A percentile compares a stretch with the other conserved stretches of the same genome.
These are phyloP conservation scores for Talaromyces albobiverticillius DNA, from an alignment of 2,329 filamentous ascomycete genomes.

Conservation along the genomic window DNA sequence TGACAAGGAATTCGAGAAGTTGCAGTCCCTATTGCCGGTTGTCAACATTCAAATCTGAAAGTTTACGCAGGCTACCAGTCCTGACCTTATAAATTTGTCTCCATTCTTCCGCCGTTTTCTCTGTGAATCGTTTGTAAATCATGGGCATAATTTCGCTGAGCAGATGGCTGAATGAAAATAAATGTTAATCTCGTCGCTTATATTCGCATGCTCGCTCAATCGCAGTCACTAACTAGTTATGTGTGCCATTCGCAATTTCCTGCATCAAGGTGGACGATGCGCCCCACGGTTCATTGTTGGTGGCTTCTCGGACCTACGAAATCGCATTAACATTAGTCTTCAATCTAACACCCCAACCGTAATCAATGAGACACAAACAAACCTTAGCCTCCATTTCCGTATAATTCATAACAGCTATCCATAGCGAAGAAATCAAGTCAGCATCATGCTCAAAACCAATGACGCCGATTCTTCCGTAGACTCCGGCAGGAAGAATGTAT, in stretches of 20 bases:
- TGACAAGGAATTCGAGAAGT: constrained; percentile 93
- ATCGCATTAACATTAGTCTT: constrained; percentile 12
- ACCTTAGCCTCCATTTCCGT: constrained; percentile 83
- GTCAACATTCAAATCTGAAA: not conserved
- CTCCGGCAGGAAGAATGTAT: not conserved
- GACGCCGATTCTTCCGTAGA: too few species aligned
- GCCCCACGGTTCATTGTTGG: constrained; percentile 98
- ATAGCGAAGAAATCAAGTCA: not conserved
- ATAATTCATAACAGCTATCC: constrained; percentile 90
- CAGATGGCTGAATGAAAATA: constrained; percentile 64
- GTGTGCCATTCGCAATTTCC: constrained; percentile 95
- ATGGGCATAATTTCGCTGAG: constrained; percentile 99
- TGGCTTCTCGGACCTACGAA: constrained; percentile 83
- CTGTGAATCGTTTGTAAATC: constrained; percentile 98
- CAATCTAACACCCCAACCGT: constrained; percentile 9
- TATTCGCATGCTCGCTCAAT: constrained; percentile 6
- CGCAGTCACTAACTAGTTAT: constrained; percentile 79
- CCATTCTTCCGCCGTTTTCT: constrained; percentile 98
- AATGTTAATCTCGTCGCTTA: not conserved
- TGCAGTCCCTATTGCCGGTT: constrained; percentile 63
- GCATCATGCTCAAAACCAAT: not conserved
- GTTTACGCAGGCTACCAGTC: too few species aligned
- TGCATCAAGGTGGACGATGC: constrained; percentile 83
- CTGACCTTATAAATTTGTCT: constrained; percentile 94
- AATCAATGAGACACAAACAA: constrained; percentile 17